Conservation (phyloP, 2,329 filamentous ascomycete species). For the Keithomyces neogunnii region DNA sequence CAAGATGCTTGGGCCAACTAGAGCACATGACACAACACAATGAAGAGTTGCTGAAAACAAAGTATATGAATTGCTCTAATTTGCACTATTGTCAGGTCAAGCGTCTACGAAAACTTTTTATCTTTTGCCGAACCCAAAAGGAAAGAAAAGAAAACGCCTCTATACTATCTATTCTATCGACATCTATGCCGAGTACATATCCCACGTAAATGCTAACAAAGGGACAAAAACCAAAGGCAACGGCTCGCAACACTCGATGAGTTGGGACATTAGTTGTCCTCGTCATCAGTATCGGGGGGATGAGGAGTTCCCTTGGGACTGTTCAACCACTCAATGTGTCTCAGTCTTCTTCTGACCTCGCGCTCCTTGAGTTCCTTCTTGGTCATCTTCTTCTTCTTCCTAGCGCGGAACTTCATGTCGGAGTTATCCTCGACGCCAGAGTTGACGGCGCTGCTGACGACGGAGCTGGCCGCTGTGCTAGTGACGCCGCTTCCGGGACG, state of each 20-base stretch:
- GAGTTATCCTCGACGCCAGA: conserved; percentile 62
- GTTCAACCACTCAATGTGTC: conserved; percentile 81
- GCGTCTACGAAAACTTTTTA: no score
- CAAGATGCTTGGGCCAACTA: no score
- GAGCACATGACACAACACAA: no score
- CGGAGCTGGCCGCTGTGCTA: conserved; percentile 49
- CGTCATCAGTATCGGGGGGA: conserved; percentile 70
- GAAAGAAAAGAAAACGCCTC: conserved; percentile 6
- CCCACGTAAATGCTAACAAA: background rate
- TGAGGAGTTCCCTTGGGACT: conserved; percentile 77
- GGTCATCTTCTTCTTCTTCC: conserved; percentile 98
- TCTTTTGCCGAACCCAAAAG: background rate
- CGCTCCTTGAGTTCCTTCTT: conserved; percentile 93
- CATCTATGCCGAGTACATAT: background rate
- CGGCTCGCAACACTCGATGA: no score
- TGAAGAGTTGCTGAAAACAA: no score
- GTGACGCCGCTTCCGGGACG: conserved; percentile 50
- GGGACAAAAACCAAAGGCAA: background rate
- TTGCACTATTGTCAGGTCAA: no score
- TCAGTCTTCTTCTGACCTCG: conserved; percentile 75
- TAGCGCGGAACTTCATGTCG: conserved; percentile 78
- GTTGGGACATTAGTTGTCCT: conserved; percentile 28
- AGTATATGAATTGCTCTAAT: no score
- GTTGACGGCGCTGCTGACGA: conserved; percentile 49
- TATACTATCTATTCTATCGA: conserved; percentile 1